phyloP scores from a whole-genome alignment of 2,329 filamentous ascomycete species.

The Aspergillus pseudoterreus region DNA sequence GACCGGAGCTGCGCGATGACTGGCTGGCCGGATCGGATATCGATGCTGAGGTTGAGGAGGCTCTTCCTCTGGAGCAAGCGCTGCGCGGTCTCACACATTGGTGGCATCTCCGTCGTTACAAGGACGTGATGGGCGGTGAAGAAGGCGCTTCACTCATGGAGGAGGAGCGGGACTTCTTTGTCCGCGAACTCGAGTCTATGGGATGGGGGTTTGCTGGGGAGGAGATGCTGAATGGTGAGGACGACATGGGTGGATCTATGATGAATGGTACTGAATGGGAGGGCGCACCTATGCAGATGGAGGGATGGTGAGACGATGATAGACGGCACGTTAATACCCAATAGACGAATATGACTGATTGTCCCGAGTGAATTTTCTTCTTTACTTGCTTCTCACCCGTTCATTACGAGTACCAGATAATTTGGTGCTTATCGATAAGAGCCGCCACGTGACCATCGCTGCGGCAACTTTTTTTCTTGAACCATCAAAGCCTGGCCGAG shows the following conservation, averaged over 20 bases:
- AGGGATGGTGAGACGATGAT: constrained; percentile 23
- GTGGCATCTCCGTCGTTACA: constrained; percentile 82
- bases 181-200: constrained; percentile 70
- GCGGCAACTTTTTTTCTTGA: constrained; percentile 14
- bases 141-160: constrained; percentile 54
- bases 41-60: constrained; percentile 90
- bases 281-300: constrained; percentile 33
- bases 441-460: constrained; percentile 23
- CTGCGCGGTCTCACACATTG: constrained; percentile 87
- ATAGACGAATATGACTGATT: not conserved
- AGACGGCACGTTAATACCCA: not conserved
- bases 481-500: not conserved
- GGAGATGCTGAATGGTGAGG: constrained; percentile 29
- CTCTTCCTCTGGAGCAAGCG: constrained; percentile 86
- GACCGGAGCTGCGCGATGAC: constrained; percentile 88
- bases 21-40: constrained; percentile 89
- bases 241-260: constrained; percentile 24
- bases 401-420: too few relatives aligned
- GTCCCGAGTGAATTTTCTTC: not conserved
- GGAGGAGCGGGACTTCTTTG: constrained; percentile 77
- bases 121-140: constrained; percentile 64
- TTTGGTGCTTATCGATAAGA: constrained; percentile 28
- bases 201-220: constrained; percentile 47
- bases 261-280: constrained; percentile 35
- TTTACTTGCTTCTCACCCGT: too few relatives aligned